A percentile compares a stretch with the other conserved stretches of the same genome.
Conservation (phyloP, 2,329 filamentous ascomycete species). For the Catunica adiposa region DNA sequence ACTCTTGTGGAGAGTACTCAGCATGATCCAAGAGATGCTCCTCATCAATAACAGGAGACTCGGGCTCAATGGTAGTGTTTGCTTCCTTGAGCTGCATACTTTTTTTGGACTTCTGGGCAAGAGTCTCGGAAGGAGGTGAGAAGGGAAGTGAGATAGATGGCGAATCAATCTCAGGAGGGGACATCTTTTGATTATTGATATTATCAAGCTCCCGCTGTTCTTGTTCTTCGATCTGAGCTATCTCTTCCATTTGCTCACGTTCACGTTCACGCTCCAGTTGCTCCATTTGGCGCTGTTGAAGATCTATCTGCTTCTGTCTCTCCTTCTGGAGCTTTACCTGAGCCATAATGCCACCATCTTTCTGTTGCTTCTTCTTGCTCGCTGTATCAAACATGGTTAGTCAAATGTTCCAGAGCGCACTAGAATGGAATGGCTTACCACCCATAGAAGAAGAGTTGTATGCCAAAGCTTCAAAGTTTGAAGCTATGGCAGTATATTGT, state of each 20-base stretch:
- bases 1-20: not conserved
- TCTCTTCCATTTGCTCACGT: not conserved
- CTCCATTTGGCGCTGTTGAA: not conserved
- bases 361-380: constrained; percentile 1
- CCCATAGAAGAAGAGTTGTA: not conserved
- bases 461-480: not conserved
- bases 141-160: no score
- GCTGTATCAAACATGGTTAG: not conserved
- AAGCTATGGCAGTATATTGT: not conserved
- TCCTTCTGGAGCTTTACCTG: not conserved
- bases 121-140: no score
- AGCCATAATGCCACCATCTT: not conserved
- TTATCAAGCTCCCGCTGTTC: not conserved
- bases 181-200: not conserved
- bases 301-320: not conserved
- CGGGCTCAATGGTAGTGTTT: no score
- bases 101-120: no score
- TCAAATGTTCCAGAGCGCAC: not conserved
- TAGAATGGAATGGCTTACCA: not conserved
- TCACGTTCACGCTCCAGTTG: not conserved
- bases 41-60: not conserved
- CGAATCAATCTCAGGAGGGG: not conserved
- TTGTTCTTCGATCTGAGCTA: not conserved
- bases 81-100: no score
- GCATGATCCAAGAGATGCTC: not conserved